Conservation (phyloP, 768 basidiomycete species). For the Aureoboletus auriporus region DNA sequence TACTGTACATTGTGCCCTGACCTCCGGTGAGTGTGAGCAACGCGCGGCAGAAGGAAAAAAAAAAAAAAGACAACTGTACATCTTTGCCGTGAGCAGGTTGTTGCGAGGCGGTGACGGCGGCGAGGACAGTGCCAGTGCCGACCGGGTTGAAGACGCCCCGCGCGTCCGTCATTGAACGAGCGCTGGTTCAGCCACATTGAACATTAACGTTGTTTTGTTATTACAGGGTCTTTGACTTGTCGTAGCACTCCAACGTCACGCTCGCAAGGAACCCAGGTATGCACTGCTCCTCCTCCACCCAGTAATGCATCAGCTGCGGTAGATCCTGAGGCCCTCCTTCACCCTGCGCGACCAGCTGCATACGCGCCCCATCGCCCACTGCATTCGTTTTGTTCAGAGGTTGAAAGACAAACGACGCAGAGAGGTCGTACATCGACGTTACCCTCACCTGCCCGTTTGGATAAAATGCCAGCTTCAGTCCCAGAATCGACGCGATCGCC, state of each 20-base stretch:
- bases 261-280: slow-evolving; percentile 88
- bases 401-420: slow-evolving; percentile 84
- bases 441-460: slow-evolving; percentile 87
- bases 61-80: too few relatives aligned
- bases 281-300: slow-evolving; percentile 83
- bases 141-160: too few relatives aligned
- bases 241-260: slow-evolving; percentile 84
- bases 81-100: too few relatives aligned
- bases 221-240: slow-evolving; percentile 50
- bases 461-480: slow-evolving; percentile 88
- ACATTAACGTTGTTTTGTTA: too few relatives aligned
- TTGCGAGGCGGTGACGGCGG: too few relatives aligned
- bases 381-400: slow-evolving; percentile 41
- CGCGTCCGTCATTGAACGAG: too few relatives aligned
- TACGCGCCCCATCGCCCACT: slow-evolving; percentile 42
- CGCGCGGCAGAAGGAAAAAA: too few relatives aligned
- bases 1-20: too few relatives aligned
- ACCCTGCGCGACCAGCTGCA: slow-evolving; percentile 73
- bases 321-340: slow-evolving; percentile 74
- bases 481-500: slow-evolving; percentile 84
- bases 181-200: not conserved
- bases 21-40: too few relatives aligned
- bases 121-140: too few relatives aligned
- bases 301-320: slow-evolving; percentile 73
- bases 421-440: slow-evolving; percentile 86